A percentile compares a stretch with the other conserved stretches of the same genome.
Conservation (phyloP, 345 rosid species). For the Sonneratia alba region DNA sequence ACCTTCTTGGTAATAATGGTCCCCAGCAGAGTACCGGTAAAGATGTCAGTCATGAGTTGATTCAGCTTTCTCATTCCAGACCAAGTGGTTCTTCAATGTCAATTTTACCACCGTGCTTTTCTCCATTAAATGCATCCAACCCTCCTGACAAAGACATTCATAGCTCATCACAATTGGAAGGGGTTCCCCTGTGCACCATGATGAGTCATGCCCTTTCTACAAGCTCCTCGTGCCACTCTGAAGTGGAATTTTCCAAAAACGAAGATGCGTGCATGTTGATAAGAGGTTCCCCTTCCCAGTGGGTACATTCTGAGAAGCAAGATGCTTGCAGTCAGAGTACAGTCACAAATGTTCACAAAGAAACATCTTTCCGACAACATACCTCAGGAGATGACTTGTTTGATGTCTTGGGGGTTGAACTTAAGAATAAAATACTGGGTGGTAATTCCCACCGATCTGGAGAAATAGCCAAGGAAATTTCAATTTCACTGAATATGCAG, state of each 20-base stretch:
- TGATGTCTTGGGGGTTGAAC: slow-evolving; percentile 69
- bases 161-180: slow-evolving; percentile 24
- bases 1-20: slow-evolving; percentile 11
- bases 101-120: not conserved
- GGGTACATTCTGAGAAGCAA: slow-evolving; percentile 16
- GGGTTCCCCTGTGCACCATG: slow-evolving; percentile 15
- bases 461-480: slow-evolving; percentile 25
- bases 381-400: slow-evolving; percentile 63
- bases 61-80: slow-evolving; percentile 10
- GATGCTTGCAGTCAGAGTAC: slow-evolving; percentile 18
- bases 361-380: slow-evolving; percentile 21
- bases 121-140: not conserved
- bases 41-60: slow-evolving; percentile 11
- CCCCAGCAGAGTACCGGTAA: slow-evolving; percentile 13
- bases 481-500: slow-evolving; percentile 22
- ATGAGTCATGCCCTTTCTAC: slow-evolving; percentile 17
- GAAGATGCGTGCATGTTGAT: slow-evolving; percentile 4
- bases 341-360: slow-evolving; percentile 19
- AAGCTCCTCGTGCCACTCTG: slow-evolving; percentile 8
- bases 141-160: not conserved
- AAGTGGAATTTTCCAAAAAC: slow-evolving; percentile 13
- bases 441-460: slow-evolving; percentile 27
- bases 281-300: slow-evolving; percentile 16
- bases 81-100: not conserved
- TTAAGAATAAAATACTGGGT: slow-evolving; percentile 44